A percentile compares a stretch with the other conserved stretches of the same genome.
These are phyloP conservation scores for Colletotrichum sublineola DNA, from an alignment of 2,329 filamentous ascomycete genomes.

Conservation along the genomic window DNA sequence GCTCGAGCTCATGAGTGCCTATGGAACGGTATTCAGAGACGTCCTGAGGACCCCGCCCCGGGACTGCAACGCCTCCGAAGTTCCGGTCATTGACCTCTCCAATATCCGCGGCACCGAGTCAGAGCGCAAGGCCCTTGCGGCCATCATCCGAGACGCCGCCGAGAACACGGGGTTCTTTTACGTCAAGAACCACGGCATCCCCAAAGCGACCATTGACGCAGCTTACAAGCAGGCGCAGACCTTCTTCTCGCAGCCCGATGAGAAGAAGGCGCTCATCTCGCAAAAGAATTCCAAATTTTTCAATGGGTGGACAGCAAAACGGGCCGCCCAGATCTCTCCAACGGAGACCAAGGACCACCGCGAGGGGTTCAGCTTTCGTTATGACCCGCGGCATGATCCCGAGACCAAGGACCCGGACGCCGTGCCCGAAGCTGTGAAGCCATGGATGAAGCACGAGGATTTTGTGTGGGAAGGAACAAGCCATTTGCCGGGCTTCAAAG, in stretches of 20 bases:
- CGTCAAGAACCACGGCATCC: constrained; percentile 59
- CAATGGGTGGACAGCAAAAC: constrained; percentile 53
- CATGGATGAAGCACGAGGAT: constrained; percentile 43
- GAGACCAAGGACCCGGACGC: constrained; percentile 49
- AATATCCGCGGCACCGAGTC: constrained; percentile 51
- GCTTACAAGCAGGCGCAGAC: constrained; percentile 42
- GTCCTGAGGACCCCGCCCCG: constrained; percentile 57
- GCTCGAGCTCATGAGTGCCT: constrained; percentile 59
- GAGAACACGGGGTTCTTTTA: constrained; percentile 63
- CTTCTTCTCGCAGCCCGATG: constrained; percentile 50
- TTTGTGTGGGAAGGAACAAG: constrained; percentile 44
- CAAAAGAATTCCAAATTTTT: constrained; percentile 50
- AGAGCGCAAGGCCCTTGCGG: constrained; percentile 54
- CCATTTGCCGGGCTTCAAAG: constrained; percentile 41
- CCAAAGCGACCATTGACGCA: constrained; percentile 48
- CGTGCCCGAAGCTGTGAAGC: constrained; percentile 39
- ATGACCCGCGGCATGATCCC: constrained; percentile 58
- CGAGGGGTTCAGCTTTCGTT: constrained; percentile 51
- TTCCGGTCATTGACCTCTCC: constrained; percentile 61
- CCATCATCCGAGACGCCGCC: constrained; percentile 54
- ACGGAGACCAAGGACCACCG: constrained; percentile 50
- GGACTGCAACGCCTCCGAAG: constrained; percentile 56
- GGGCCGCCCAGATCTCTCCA: constrained; percentile 46
- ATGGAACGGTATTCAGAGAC: constrained; percentile 58
- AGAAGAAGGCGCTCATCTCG: constrained; percentile 47